Base-by-base conservation (phyloP, 495 filamentous ascomycete species). In the Penicillium turbatum region DNA sequence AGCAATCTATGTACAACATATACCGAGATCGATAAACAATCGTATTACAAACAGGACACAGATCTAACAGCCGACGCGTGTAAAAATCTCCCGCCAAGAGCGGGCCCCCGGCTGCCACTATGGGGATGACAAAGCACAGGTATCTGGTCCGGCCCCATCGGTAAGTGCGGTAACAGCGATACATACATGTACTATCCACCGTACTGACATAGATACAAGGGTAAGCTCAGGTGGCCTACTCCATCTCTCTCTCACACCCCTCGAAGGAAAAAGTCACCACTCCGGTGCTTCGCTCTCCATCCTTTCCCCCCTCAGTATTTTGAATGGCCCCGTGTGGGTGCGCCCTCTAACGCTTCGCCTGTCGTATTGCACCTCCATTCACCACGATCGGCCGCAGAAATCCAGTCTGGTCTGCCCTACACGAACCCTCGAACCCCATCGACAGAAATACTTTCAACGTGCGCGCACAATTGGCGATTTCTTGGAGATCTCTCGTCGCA, bases 271-370 rank as follows among this genome's bases (percentile, higher is more conserved):
- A n/a, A n/a, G 5, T 32, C 16, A 43, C 45, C 45, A 29, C 37
- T 19, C n/a, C 11, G 21, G 46, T 55, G 48, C 42, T 53, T 30
- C 37, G 10, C 10, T 10, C 37, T 51, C 21, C 32, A 21, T 15
- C 19, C 4, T 24, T 24, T 24, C 21, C 21, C 30, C 16, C 17
- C 43, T 36, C 8, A 36, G 16, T 19, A 11, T 39, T 15, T 21
- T 31, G 32, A 48, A 51, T 51, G 49, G 49, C 49, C 49, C 49
- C 49, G n/a, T 9, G 49, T 36, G 49, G 49, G 49, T 42, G 39
- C 31, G 19, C 49, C 39, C 38, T 51, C 6, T 51, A 29, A 51
- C 38, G 1, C 21, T 21, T 27, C 39, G 49, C 38, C 19, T 40
- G 27, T 51, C 13, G 49, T 30, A 32, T 36, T 49, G 34, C 19